Evolutionary conservation across 495 filamentous ascomycete species (phyloP).

Genomic region (Trichoderma erinaceum): DNA sequence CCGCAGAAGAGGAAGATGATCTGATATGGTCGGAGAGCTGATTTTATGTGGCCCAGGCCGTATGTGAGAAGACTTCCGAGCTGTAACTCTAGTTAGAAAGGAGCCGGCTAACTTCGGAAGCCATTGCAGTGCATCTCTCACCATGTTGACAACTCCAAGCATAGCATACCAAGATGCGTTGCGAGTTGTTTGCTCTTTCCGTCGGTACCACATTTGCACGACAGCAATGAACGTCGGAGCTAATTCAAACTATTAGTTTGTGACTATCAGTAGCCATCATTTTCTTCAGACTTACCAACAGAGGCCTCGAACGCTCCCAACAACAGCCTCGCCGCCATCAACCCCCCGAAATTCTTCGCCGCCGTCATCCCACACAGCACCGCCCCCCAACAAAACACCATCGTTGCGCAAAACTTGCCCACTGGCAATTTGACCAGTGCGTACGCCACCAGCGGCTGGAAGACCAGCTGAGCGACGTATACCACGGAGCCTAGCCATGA

Average conservation of each 20-base stretch:
- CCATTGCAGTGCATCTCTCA: conserved; percentile 19
- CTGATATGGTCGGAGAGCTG: conserved; percentile 47
- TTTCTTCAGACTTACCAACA: background rate
- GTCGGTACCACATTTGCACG: conserved; percentile 58
- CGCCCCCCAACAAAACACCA: conserved; percentile 26
- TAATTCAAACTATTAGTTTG: background rate
- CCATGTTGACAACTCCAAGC: conserved; percentile 52
- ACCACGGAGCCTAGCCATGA: conserved; percentile 28
- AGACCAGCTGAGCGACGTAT: conserved; percentile 26
- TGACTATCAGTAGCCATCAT: background rate
- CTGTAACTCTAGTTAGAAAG: background rate
- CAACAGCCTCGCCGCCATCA: conserved; percentile 28
- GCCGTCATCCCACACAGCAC: conserved; percentile 25
- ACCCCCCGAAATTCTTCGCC: conserved; percentile 29
- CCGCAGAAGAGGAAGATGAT: conserved; percentile 54
- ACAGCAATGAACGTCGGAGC: conserved; percentile 55
- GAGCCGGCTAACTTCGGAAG: background rate
- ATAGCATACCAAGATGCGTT: conserved; percentile 57
- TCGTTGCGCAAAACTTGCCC: conserved; percentile 26
- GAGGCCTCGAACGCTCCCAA: conserved; percentile 29
- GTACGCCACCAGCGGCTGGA: conserved; percentile 26
- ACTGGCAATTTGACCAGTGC: conserved; percentile 35
- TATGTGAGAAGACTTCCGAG: conserved; percentile 34
- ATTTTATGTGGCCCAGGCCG: conserved; percentile 50
- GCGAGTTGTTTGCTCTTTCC: conserved; percentile 52